These are phyloP conservation scores for Lepiota venenata DNA, from an alignment of 768 basidiomycete genomes.

Conservation along the genomic window DNA sequence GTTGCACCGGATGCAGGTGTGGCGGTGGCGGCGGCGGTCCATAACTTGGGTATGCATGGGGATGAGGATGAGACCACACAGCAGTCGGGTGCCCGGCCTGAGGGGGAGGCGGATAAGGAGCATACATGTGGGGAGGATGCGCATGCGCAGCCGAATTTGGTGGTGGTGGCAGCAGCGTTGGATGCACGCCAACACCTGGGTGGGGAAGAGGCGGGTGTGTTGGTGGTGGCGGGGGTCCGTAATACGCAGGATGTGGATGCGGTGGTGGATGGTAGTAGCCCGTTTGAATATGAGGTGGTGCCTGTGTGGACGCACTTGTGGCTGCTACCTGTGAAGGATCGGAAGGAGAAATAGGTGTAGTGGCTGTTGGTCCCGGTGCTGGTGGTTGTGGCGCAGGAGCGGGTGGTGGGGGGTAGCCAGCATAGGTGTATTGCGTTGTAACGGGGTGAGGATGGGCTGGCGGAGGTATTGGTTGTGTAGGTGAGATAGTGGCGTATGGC, in stretches of 20 bases:
- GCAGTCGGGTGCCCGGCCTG: constrained; percentile 18
- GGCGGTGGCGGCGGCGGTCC: constrained; percentile 4
- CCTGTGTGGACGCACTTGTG: no score
- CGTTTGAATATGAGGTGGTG: not conserved
- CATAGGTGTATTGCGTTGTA: constrained; percentile 10
- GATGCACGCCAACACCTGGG: not conserved
- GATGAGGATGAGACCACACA: constrained; percentile 11
- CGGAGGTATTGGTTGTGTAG: not conserved
- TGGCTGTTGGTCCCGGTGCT: not conserved
- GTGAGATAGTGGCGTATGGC: constrained; percentile 1
- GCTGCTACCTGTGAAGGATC: not conserved
- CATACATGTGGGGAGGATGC: constrained; percentile 19
- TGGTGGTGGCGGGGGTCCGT: constrained; percentile 8
- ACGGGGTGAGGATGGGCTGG: not conserved
- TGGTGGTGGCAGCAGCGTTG: not conserved
- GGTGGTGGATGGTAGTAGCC: constrained; percentile 10
- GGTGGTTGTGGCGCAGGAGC: not conserved
- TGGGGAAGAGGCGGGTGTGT: constrained; percentile 10
- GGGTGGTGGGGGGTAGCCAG: constrained; percentile 11
- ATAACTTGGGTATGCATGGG: constrained; percentile 5
- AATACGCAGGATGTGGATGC: not conserved
- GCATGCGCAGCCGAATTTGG: no score
- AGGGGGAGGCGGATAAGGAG: constrained; percentile 28
- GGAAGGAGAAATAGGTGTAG: not conserved
- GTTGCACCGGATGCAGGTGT: constrained; percentile 9